phyloP scores from a whole-genome alignment of 495 filamentous ascomycete genomes.

The Penicillium pulvis region DNA sequence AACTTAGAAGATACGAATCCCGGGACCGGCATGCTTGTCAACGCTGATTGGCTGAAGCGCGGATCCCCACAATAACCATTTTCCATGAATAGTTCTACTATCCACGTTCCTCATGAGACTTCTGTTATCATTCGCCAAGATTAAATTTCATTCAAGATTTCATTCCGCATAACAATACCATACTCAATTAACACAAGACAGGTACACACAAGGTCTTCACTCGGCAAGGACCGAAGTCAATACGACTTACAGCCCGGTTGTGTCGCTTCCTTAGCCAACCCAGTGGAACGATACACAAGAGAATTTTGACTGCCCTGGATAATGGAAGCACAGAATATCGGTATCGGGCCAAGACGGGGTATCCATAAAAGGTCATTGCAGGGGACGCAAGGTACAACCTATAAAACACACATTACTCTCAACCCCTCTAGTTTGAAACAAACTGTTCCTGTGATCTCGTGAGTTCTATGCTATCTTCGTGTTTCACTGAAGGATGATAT shows the following conservation, averaged over 20 bases:
- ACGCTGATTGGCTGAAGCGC: not conserved
- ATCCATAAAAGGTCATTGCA: constrained; percentile 6
- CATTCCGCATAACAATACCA: not conserved
- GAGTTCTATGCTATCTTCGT: not conserved
- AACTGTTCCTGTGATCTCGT: not conserved
- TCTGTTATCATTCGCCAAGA: not conserved
- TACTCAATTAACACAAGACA: not conserved
- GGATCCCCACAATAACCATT: not conserved
- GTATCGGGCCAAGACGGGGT: constrained; percentile 1
- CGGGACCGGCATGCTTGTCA: not conserved
- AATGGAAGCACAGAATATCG: not conserved
- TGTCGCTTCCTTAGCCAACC: not conserved
- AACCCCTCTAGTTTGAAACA: not conserved
- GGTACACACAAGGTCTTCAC: not conserved
- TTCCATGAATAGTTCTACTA: not conserved
- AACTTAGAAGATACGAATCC: not conserved
- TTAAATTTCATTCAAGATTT: no score
- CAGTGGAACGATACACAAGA: constrained; percentile 7
- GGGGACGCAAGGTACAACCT: not conserved
- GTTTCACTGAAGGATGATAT: not conserved
- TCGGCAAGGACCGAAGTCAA: constrained; percentile 1
- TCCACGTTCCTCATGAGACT: not conserved
- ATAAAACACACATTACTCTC: not conserved
- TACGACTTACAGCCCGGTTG: not conserved
- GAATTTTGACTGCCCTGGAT: not conserved